Base-by-base conservation (phyloP, 345 rosid species). In the Aegle marmelos region DNA sequence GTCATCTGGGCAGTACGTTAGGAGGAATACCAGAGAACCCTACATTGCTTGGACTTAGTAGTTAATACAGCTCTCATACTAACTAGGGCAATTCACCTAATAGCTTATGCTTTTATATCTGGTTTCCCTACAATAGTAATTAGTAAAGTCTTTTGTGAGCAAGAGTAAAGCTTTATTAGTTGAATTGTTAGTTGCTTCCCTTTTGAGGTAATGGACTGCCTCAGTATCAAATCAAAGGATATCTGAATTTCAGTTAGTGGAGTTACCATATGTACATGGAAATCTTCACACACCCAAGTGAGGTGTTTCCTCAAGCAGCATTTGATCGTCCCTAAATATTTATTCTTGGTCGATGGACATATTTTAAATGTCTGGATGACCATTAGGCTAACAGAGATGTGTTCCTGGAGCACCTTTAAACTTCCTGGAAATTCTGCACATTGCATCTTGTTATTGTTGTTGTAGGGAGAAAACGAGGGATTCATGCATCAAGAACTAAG, bases 271-370 rank as follows among this genome's bases (percentile, higher is more conserved):
- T 13, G 9, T 33, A 33, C 16, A 5, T n/a, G 41, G 31, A 45
- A 28, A 25, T n/a, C 16, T 34, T 75, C 41, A n/a, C 31, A 30
- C 3, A n/a, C 24, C 39, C 3, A n/a, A 34, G 56, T 31, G 19
- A 77, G 81, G 75, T 59, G 53, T 69, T 76, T 50, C 27, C 34
- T 39, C 57, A 33, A 70, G 70, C 58, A 25, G 28, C 37, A 22
- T 45, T 50, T 61, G 36, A 33, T 34, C 57, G 34, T 31, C n/a
- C 11, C 19, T 19, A 54, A 63, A 76, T 58, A 7, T 78, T 39
- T 54, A 27, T 60, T 73, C 54, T 60, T 60, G 59, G 10, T 19
- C 3, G 28, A 19, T 41, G 31, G 68, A 28, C 62, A 4, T 37
- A 60, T 61, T 4, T 21, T 25, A 28, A 50, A 70, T 50, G 27